Evolutionary conservation across 169 alveolate species (phyloP), one percentile per base, ranked within the genome.

Genomic region (Theileria parva): DNA sequence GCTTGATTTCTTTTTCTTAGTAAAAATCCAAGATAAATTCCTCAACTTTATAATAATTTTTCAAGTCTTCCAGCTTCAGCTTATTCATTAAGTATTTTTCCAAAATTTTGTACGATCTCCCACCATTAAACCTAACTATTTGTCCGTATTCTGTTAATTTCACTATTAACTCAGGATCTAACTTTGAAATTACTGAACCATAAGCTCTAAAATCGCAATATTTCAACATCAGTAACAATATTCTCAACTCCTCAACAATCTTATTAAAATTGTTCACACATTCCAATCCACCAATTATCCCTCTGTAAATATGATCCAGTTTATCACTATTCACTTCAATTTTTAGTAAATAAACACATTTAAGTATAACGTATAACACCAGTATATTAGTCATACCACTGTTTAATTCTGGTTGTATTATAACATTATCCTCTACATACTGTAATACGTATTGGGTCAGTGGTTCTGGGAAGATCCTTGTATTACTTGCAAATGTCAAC

Each of bases 21-120:
- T 37, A 83, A 77, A 83, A 83, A 67, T 83, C 89, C n/a, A 83
- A 64, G 4, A 55, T 65, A 57, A 83, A 19, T 19, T 60, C 80
- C 37, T 48, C 89, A 23, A 77, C 44, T 28, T 69, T 15, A 23
- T 76, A 55, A 59, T 39, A 65, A 21, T 53, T 79, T 13, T 34
- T 80, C 51, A 44, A 7, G 15, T 44, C 53, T 8, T 44, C 53
- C 53, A 44, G 8, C 53, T 44, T 72, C 13, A 83, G 69, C 80
- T 70, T 50, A 13, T 76, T 61, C 30, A 44, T 44, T 44, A 44
- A 7, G 8, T 44, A 44, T 0, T 44, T 44, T 44, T 44, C 53
- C 53, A 44, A 44, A 44, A 4, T 44, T 44, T 44, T 44, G 53
- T 44, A 44, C 53, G 8, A 44, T 8, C 8, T 44, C 53, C 53